Base-by-base conservation (phyloP, 75 land plant genomes). In the Picea glauca region DNA sequence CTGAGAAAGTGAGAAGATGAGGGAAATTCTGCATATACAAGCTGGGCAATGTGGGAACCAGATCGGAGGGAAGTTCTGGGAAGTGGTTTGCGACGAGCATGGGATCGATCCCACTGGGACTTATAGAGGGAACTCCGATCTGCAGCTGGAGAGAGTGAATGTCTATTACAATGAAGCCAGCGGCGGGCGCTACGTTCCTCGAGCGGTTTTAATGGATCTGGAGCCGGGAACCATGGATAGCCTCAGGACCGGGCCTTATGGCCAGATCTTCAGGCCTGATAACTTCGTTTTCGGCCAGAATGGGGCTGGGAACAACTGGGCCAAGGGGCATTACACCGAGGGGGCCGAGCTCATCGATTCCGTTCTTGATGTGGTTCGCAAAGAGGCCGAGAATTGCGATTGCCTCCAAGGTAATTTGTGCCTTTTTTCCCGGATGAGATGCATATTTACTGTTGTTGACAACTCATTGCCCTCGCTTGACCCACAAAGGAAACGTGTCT, bases 341-440 rank as follows among this genome's bases (percentile, higher is more conserved):
- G 90, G 90, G 12, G 90, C 90, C 1, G 90, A 88, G 78, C 90
- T 88, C 58, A 87, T 88, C 12, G 90, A 88, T 46, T 80, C 89
- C 2, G 89, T 88, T 18, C 85, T 88, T 46, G 90, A 88, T 58
- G 90, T 88, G 3, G 90, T 81, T 35, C 80, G 86, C 61, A 84
- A 84, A 76, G 86, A 84, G 80, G 86, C 86, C 13, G 84, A 84
- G 79, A 84, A 81, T 58, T 84, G 85, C 20, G 85, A 84, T 58
- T 82, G 84, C 72, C 82, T 88, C 7, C 90, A 88, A 88, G 90
- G 90, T 88, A 63, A 60, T 20, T 59, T 59, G 26, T 30, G 8
- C 1, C 30, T 30, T 30, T 38, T 9, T 17, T 13, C 6, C 2
- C 11, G 56, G 56, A 8, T 50, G 56, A 50, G 56, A 50, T 50